These are phyloP conservation scores for Cenococcum geophilum DNA, from an alignment of 495 filamentous ascomycete genomes.

Conservation along the genomic window DNA sequence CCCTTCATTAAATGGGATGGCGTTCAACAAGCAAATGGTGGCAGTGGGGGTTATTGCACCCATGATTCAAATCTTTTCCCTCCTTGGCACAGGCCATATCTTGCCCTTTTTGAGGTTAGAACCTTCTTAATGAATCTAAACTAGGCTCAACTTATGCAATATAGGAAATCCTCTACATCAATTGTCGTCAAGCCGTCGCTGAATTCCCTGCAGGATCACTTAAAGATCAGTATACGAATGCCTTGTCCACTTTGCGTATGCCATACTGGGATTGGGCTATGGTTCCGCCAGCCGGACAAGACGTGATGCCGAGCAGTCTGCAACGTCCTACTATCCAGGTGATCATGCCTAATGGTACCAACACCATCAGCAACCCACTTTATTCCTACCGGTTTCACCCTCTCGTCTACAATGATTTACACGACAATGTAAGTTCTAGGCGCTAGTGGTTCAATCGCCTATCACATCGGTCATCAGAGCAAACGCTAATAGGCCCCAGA, in stretches of 20 bases:
- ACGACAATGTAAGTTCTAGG: constrained; percentile 41
- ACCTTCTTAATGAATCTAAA: not conserved
- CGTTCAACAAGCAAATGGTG: constrained; percentile 45
- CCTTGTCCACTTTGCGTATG: constrained; percentile 52
- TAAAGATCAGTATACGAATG: constrained; percentile 44
- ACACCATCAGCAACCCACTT: constrained; percentile 55
- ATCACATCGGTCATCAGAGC: not conserved
- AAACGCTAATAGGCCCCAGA: not conserved
- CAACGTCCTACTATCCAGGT: constrained; percentile 45
- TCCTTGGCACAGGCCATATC: constrained; percentile 68
- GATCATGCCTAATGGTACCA: constrained; percentile 47
- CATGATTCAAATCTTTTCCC: constrained; percentile 61
- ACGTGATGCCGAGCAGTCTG: constrained; percentile 47
- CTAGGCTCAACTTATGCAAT: no score
- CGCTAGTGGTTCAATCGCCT: not conserved
- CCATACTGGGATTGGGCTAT: constrained; percentile 68
- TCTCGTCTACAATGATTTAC: constrained; percentile 39
- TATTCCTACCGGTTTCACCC: constrained; percentile 57
- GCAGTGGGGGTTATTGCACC: constrained; percentile 55
- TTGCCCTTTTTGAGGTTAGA: constrained; percentile 58
- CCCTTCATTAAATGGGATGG: constrained; percentile 53
- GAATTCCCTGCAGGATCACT: constrained; percentile 46
- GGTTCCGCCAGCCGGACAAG: constrained; percentile 42
- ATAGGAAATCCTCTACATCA: constrained; percentile 53
- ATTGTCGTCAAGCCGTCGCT: constrained; percentile 48